Percentiles rank a stretch among this genome's conserved stretches.
These are phyloP conservation scores for Cytospora piceicola DNA, from an alignment of 2,329 filamentous ascomycete species.

Conservation along the genomic window DNA sequence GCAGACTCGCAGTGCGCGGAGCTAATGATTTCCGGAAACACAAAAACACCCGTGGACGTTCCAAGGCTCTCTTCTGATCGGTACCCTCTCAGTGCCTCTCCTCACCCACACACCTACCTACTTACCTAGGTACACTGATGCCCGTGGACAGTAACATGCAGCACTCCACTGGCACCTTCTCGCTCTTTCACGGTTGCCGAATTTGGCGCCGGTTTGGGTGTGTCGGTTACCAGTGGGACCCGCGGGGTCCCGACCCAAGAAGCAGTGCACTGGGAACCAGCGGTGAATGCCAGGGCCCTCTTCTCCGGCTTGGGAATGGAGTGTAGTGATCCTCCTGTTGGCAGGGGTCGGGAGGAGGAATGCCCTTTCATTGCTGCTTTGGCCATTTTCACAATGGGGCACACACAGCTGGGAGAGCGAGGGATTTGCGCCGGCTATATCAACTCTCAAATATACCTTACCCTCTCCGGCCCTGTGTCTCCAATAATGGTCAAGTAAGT, in stretches of 20 bases:
- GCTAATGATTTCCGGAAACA: neutral
- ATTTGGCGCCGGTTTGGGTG: conserved; percentile 24
- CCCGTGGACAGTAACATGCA: neutral
- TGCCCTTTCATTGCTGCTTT: neutral
- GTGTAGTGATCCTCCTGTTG: neutral
- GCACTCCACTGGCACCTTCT: conserved; percentile 11
- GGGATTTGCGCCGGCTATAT: conserved; percentile 1
- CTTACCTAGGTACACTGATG: neutral
- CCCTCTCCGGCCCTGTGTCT: neutral
- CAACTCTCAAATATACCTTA: neutral
- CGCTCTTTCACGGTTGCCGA: conserved; percentile 26
- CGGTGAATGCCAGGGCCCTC: conserved; percentile 22
- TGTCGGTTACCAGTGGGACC: conserved; percentile 23
- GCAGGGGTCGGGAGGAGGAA: neutral
- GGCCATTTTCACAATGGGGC: neutral
- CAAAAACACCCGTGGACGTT: too few relatives aligned
- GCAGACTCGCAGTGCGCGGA: neutral
- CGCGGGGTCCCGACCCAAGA: conserved; percentile 18
- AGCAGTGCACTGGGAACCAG: conserved; percentile 13
- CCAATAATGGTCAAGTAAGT: neutral
- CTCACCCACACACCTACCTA: neutral
- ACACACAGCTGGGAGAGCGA: neutral
- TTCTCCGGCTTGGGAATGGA: conserved; percentile 5
- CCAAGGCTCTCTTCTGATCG: neutral
- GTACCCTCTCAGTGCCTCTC: neutral